Evolutionary conservation across 352 stramenopile genomes (phyloP), one percentile per base, ranked within the genome.

Genomic region (Phytopythium oedochilum): DNA sequence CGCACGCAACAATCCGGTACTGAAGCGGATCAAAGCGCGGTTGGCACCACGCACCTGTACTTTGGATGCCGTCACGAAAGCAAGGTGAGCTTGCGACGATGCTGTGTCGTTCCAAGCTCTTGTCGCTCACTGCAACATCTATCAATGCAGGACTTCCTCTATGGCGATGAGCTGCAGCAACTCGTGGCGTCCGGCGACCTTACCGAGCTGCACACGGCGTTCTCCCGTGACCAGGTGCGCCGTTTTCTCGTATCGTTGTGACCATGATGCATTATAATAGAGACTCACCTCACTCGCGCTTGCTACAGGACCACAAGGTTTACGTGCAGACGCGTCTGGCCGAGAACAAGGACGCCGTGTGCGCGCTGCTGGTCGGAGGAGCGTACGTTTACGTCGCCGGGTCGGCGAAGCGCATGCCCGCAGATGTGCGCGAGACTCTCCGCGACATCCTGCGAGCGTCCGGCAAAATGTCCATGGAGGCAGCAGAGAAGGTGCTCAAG

Each of bases 371-470:
- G 20, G 72, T 89, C 28, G 74, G 75, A 8, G 79, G 82, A 3
- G 65, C 61, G 12, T 86, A 83, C 48, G 73, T 94, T 35, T 96
- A 88, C 59, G 85, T 98, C 22, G 86, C 86, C 1, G 92, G 92
- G 9, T 96, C 84, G 1, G 89, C 92, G 7, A 97, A 97, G 62
- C 83, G 81, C 36, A 98, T 98, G 92, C 91, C 90, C 1, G 83
- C 63, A 17, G 92, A 98, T 46, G 89, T 98, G 6, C 86, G 92
- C 60, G 84, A 97, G 54, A 83, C 88, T 28, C 55, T 98, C 11
- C 71, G 83, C n/a, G 83, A 94, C 29, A 94, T 95, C 36, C 58
- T 97, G 5, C 82, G 76, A 2, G 82, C 70, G 6, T 74, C 94
- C 8, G 89, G 86, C 1, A 75, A 89, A 46, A 53, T 97, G 29